Evolutionary conservation across 2,329 filamentous ascomycete species (phyloP).

Genomic region (Graphiopsis chlorocephala): DNA sequence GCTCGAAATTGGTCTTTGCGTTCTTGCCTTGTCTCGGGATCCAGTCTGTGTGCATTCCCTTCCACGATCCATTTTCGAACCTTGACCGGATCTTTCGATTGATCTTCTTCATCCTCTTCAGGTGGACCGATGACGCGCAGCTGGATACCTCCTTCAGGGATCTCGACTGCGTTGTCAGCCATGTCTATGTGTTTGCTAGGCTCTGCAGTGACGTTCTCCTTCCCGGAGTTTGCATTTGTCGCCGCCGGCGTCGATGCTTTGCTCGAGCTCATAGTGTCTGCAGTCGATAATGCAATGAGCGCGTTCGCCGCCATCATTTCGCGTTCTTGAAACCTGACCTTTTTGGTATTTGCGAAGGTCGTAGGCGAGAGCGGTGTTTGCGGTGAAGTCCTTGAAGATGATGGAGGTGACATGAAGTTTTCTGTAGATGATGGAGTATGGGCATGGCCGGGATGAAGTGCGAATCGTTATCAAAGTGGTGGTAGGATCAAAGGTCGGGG

Average conservation of each 20-base stretch:
- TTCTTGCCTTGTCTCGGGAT: too few relatives aligned
- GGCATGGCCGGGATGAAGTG: not conserved
- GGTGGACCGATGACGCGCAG: not conserved
- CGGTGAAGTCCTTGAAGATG: not conserved
- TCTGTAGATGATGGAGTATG: not conserved
- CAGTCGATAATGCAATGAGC: not conserved
- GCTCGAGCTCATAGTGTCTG: not conserved
- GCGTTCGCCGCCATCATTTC: not conserved
- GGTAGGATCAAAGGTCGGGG: not conserved
- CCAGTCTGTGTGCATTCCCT: too few relatives aligned
- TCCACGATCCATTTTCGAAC: too few relatives aligned
- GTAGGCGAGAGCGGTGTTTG: not conserved
- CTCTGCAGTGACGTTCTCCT: not conserved
- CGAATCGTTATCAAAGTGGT: not conserved
- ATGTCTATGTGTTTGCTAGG: not conserved
- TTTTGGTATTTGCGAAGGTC: not conserved
- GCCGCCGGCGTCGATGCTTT: not conserved
- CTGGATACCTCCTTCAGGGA: not conserved
- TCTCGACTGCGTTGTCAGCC: not conserved
- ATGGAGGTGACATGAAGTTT: not conserved
- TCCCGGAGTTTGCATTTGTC: too few relatives aligned
- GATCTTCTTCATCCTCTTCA: not conserved
- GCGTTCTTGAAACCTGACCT: not conserved
- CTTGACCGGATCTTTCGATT: not conserved
- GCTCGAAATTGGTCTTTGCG: too few relatives aligned